These are phyloP conservation scores for Aspergillus novofumigatus DNA, from an alignment of 2,329 filamentous ascomycete genomes.

Conservation along the genomic window DNA sequence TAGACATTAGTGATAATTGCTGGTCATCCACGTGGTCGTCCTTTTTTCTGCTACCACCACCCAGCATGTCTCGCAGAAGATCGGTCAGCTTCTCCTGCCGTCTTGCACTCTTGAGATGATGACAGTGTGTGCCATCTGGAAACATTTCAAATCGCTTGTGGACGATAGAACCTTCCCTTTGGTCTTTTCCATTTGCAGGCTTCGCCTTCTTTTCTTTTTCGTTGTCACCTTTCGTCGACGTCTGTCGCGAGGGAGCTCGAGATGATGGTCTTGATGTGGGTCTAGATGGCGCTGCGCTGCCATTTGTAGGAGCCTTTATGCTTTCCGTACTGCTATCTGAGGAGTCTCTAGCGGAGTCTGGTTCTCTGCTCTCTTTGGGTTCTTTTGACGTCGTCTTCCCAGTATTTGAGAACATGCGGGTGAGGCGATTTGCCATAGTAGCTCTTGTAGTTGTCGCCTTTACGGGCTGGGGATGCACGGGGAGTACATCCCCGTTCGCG, in stretches of 20 bases:
- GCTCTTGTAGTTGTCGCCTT: conserved; percentile 36
- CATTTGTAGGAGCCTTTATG: conserved; percentile 29
- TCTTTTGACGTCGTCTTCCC: conserved; percentile 30
- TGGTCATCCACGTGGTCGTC: conserved; percentile 58
- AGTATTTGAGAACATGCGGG: conserved; percentile 45
- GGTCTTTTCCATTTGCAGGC: conserved; percentile 24
- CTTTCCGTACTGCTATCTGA: conserved; percentile 38
- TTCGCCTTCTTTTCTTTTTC: conserved; percentile 28
- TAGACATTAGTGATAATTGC: conserved; percentile 87
- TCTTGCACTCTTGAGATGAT: conserved; percentile 82
- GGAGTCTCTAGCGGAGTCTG: conserved; percentile 30
- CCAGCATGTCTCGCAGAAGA: conserved; percentile 80
- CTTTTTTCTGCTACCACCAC: conserved; percentile 71
- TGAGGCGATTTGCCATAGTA: conserved; percentile 43
- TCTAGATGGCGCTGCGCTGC: conserved; percentile 25
- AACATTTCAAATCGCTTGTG: conserved; percentile 54
- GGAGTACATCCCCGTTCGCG: conserved; percentile 32
- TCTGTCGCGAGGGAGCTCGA: conserved; percentile 31
- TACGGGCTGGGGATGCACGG: conserved; percentile 23
- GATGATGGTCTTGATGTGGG: conserved; percentile 28
- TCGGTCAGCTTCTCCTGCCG: conserved; percentile 92
- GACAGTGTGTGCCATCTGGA: conserved; percentile 71
- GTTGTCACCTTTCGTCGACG: conserved; percentile 28
- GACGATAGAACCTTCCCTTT: conserved; percentile 29
- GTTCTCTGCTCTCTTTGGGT: conserved; percentile 11